Conservation (phyloP, 352 stramenopile genomes). For the Phytopythium mirpurense region DNA sequence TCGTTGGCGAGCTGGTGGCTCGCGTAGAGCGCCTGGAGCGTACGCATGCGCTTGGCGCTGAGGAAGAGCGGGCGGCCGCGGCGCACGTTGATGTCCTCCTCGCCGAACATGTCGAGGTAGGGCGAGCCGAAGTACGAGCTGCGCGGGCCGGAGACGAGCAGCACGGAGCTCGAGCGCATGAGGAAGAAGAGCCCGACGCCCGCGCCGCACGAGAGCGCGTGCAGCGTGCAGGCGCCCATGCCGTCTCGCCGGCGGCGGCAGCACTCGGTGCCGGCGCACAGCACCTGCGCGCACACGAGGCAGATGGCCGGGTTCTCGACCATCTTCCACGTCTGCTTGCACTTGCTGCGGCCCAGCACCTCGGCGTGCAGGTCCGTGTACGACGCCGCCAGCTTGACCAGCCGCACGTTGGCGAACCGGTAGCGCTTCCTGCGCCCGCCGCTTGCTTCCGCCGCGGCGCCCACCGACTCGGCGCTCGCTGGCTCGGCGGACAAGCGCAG, state of each 20-base stretch:
- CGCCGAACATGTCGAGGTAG: slow-evolving; percentile 86
- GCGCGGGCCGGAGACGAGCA: slow-evolving; percentile 65
- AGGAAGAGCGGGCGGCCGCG: slow-evolving; percentile 72
- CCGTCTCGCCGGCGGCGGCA: slow-evolving; percentile 58
- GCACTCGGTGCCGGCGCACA: slow-evolving; percentile 81
- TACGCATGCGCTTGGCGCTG: slow-evolving; percentile 67
- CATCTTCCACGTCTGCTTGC: slow-evolving; percentile 60
- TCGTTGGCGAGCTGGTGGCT: slow-evolving; percentile 79
- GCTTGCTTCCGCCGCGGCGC: background rate
- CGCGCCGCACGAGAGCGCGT: slow-evolving; percentile 66
- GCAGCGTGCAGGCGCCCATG: slow-evolving; percentile 71
- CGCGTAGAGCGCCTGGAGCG: slow-evolving; percentile 64
- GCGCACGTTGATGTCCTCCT: slow-evolving; percentile 83
- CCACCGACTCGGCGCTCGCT: slow-evolving; percentile 5
- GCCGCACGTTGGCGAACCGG: slow-evolving; percentile 52
- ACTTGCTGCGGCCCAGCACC: slow-evolving; percentile 65
- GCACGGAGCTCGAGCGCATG: slow-evolving; percentile 69
- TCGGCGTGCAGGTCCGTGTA: slow-evolving; percentile 81
- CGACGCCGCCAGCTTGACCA: slow-evolving; percentile 53
- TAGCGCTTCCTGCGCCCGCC: slow-evolving; percentile 6
- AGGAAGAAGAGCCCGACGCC: slow-evolving; percentile 81
- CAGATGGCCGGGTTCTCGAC: slow-evolving; percentile 81
- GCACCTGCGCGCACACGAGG: slow-evolving; percentile 63
- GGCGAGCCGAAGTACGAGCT: slow-evolving; percentile 84
- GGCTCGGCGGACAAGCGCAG: slow-evolving; percentile 39